These are phyloP conservation scores for Taphrina deformans DNA, from an alignment of 1,139 yeast genomes.

Conservation along the genomic window DNA sequence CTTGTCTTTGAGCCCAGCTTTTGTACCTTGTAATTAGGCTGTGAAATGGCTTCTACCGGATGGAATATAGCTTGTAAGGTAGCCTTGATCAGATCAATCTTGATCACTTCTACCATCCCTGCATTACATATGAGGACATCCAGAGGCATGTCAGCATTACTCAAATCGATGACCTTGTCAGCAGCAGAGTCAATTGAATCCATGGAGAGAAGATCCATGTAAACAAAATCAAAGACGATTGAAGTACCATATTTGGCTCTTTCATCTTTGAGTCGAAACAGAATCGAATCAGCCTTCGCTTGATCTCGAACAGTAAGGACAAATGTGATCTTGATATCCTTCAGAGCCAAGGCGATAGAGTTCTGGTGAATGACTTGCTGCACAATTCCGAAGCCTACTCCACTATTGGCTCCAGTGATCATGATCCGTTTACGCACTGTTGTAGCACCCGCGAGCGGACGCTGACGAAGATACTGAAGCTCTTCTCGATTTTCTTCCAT, in stretches of 20 bases:
- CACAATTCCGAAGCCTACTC: constrained; percentile 82
- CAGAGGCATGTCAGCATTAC: constrained; percentile 60
- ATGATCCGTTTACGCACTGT: neutral
- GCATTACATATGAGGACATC: constrained; percentile 85
- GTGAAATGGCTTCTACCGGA: constrained; percentile 78
- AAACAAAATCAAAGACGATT: constrained; percentile 79
- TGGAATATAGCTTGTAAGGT: constrained; percentile 59
- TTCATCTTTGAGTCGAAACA: constrained; percentile 30
- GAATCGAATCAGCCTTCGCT: constrained; percentile 60
- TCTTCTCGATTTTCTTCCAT: neutral
- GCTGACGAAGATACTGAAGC: constrained; percentile 8
- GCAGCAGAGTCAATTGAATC: constrained; percentile 75
- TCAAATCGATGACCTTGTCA: constrained; percentile 56
- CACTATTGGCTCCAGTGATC: constrained; percentile 49
- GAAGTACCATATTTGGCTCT: constrained; percentile 35
- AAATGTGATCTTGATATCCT: constrained; percentile 61
- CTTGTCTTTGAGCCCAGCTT: constrained; percentile 65
- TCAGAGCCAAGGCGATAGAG: constrained; percentile 43
- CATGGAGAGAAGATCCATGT: constrained; percentile 90
- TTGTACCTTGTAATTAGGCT: constrained; percentile 81
- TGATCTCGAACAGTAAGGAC: constrained; percentile 86
- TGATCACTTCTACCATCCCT: constrained; percentile 81
- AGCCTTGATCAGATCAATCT: constrained; percentile 84
- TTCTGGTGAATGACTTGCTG: constrained; percentile 55
- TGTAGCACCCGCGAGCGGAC: neutral